Percentiles rank a stretch among this genome's conserved stretches.
Conservation (phyloP, 75 land plant species). For the Sequoia sempervirens region DNA sequence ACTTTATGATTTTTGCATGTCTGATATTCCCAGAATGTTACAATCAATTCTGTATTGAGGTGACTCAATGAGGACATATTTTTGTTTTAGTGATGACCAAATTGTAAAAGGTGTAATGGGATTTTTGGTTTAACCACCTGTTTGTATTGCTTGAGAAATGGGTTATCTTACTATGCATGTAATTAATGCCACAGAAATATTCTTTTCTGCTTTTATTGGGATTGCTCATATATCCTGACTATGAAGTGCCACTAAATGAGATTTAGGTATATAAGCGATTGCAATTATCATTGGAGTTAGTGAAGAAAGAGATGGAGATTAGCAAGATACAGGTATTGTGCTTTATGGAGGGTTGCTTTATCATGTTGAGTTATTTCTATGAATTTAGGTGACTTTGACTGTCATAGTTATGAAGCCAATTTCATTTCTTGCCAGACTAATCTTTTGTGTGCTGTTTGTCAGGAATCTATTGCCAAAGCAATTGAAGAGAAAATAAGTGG, state of each 20-base stretch:
- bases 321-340: conserved; percentile 79
- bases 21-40: not conserved
- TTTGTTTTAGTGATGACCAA: not conserved
- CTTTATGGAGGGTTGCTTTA: not conserved
- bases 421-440: not conserved
- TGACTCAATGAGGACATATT: not conserved
- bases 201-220: not conserved
- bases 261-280: conserved; percentile 80
- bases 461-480: conserved; percentile 98
- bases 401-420: too few relatives aligned
- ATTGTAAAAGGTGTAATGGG: not conserved
- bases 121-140: not conserved
- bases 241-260: not conserved
- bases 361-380: not conserved
- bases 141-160: not conserved
- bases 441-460: conserved; percentile 8
- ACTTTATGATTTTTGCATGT: not conserved
- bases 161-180: not conserved
- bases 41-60: not conserved
- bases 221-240: not conserved
- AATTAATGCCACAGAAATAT: not conserved
- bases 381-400: not conserved
- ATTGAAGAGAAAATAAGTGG: conserved; percentile 99
- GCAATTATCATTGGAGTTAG: conserved; percentile 68
- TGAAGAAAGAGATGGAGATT: conserved; percentile 96